Percentiles rank a stretch among this genome's conserved stretches.
phyloP scores from a whole-genome alignment of 2,329 filamentous ascomycete genomes.

The Trichoderma koningiopsis region DNA sequence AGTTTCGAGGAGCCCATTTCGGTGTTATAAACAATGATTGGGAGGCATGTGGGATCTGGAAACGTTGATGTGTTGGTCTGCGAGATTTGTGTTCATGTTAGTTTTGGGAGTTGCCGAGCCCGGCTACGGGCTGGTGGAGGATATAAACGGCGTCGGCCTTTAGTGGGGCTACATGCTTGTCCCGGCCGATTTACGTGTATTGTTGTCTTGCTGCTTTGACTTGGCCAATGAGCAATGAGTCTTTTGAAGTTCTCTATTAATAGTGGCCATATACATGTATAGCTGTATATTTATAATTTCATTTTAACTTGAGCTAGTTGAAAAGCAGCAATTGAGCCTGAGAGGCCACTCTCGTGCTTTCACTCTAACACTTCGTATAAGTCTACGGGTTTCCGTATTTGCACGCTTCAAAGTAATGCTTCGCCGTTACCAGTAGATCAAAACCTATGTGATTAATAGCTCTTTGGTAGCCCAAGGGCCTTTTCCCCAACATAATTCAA shows the following conservation, averaged over 20 bases:
- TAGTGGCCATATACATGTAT: neutral
- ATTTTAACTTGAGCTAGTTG: neutral
- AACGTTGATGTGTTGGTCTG: too few species aligned
- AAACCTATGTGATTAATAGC: conserved; percentile 53
- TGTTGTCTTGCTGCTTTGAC: neutral
- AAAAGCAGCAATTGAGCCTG: neutral
- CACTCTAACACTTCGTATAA: neutral
- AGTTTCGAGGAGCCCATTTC: conserved; percentile 12
- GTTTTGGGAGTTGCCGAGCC: neutral
- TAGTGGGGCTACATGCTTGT: neutral
- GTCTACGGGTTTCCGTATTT: neutral
- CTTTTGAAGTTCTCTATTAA: neutral
- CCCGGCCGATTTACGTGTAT: neutral
- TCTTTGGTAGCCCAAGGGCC: conserved; percentile 66
- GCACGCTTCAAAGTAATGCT: neutral
- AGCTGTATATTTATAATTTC: neutral
- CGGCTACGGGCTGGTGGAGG: neutral
- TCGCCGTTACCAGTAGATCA: neutral
- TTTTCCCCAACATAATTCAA: conserved; percentile 72
- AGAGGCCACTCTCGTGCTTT: neutral
- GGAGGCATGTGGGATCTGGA: neutral
- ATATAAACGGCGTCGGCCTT: neutral
- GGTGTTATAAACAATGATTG: neutral
- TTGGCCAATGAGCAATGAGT: neutral
- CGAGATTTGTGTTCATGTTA: neutral